A percentile compares a stretch with the other conserved stretches of the same genome.
phyloP scores from a whole-genome alignment of 257 asterid species.

The Knoxia roxburghii region DNA sequence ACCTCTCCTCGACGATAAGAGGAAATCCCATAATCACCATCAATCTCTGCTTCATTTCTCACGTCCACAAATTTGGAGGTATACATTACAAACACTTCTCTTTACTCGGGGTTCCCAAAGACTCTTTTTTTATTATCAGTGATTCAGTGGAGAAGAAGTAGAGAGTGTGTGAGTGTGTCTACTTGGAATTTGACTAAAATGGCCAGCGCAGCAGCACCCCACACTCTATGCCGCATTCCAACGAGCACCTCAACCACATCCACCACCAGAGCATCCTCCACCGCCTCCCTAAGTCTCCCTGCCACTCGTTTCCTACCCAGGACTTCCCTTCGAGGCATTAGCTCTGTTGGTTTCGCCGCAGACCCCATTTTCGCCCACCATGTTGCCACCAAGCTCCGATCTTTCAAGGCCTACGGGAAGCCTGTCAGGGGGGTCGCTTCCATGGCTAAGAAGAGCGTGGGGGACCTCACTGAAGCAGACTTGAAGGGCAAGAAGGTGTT shows the following conservation, averaged over 20 bases:
- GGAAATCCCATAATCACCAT: slow-evolving; percentile 21
- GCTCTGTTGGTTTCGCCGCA: slow-evolving; percentile 42
- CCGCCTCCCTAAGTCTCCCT: slow-evolving; percentile 26
- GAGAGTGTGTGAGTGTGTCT: neutral
- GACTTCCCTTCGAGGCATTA: slow-evolving; percentile 46
- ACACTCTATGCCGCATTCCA: slow-evolving; percentile 44
- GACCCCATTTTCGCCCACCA: slow-evolving; percentile 36
- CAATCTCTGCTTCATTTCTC: slow-evolving; percentile 15
- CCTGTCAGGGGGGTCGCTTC: slow-evolving; percentile 44
- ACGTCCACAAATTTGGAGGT: no score
- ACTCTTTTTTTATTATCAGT: no score
- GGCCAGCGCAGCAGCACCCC: slow-evolving; percentile 69
- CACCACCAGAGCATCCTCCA: slow-evolving; percentile 20
- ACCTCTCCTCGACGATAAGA: slow-evolving; percentile 47
- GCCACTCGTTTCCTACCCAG: slow-evolving; percentile 50
- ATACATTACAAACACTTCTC: no score
- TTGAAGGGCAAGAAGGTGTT: slow-evolving; percentile 69
- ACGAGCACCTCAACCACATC: slow-evolving; percentile 39
- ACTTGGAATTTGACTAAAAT: slow-evolving; percentile 8
- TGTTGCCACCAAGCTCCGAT: slow-evolving; percentile 45
- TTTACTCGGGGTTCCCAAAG: no score
- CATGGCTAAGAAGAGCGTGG: slow-evolving; percentile 67
- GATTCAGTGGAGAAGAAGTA: neutral
- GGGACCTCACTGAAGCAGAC: slow-evolving; percentile 44
- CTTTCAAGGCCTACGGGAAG: slow-evolving; percentile 30